phyloP scores from a whole-genome alignment of 768 basidiomycete genomes.

The Auriscalpium microsporum region DNA sequence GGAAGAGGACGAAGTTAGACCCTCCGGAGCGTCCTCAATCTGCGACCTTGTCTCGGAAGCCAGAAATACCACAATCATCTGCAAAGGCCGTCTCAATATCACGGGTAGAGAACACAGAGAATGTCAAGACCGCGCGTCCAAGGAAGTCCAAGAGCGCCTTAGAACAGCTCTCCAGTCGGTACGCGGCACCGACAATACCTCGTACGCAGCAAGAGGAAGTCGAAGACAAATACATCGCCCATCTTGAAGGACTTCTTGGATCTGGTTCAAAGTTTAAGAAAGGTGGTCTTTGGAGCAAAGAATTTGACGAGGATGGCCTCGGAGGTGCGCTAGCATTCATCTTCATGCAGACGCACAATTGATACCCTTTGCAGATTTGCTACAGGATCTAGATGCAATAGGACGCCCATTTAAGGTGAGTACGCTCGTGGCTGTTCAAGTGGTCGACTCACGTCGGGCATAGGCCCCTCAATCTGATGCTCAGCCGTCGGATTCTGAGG shows the following conservation, averaged over 20 bases:
- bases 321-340: conserved; percentile 47
- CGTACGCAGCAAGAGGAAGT: conserved; percentile 41
- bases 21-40: not conserved
- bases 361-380: conserved; percentile 16
- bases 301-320: conserved; percentile 67
- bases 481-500: conserved; percentile 8
- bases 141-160: conserved; percentile 23
- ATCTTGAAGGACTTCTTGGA: conserved; percentile 73
- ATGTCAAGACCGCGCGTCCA: not conserved
- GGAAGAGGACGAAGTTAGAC: conserved; percentile 39
- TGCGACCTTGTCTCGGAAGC: too few species aligned
- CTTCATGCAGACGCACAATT: not conserved
- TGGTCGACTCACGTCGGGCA: too few species aligned
- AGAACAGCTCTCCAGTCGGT: conserved; percentile 25
- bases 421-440: not conserved
- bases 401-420: conserved; percentile 12
- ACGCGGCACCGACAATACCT: conserved; percentile 6
- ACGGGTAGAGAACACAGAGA: too few species aligned
- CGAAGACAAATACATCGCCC: conserved; percentile 82
- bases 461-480: too few species aligned
- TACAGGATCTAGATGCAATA: conserved; percentile 19
- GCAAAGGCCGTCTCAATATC: too few species aligned
- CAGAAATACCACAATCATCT: too few species aligned
- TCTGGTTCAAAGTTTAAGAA: conserved; percentile 31
- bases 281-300: conserved; percentile 34